Evolutionary conservation across 495 filamentous ascomycete genomes (phyloP), one percentile per base, ranked within the genome.

Genomic region (Aspergillus haitiensis): DNA sequence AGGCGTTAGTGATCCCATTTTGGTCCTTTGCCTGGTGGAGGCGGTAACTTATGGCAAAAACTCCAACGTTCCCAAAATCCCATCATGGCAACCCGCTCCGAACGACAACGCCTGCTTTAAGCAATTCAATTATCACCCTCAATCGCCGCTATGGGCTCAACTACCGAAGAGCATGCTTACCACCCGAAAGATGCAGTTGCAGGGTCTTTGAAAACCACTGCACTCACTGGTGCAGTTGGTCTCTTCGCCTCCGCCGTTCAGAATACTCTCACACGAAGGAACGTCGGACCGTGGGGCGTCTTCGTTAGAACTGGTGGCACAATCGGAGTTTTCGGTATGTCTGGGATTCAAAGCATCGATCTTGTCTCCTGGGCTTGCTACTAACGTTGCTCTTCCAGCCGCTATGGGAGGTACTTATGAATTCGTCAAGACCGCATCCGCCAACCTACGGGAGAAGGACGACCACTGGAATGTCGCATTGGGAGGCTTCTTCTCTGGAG

Each of bases 181-280:
- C 85, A 89, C 46, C 88, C 88, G 50, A 83, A 87, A 69, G 93
- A 97, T 84, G 87, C 93, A 60, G 75, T 98, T 60, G 71, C 76
- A 52, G 78, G 79, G 40, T 81, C 87, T 32, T 70, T 90, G 68
- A 84, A 83, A 65, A 82, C 85, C 53, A 86, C 84, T 39, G 59
- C 84, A 60, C 70, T 91, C 58, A 84, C 83, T 53, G 89, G 87
- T 69, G 74, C 77, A 46, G 82, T 82, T 45, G 95, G 94, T 63
- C 72, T 88, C 44, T 78, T 90, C 68, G 67, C 86, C 53, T 86
- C 93, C 6, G 89, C 90, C 33, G 79, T 93, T 52, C 91, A 92
- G 77, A 97, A 95, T 75, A 88, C 92, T 34, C 82, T 97, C 55
- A 79, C 84, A 15, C 91, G 84, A 74, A 82, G 82, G 64, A 95